These are phyloP conservation scores for Cyclostephanos invisitatus DNA, from an alignment of 108 stramenopile genomes.

Conservation along the genomic window DNA sequence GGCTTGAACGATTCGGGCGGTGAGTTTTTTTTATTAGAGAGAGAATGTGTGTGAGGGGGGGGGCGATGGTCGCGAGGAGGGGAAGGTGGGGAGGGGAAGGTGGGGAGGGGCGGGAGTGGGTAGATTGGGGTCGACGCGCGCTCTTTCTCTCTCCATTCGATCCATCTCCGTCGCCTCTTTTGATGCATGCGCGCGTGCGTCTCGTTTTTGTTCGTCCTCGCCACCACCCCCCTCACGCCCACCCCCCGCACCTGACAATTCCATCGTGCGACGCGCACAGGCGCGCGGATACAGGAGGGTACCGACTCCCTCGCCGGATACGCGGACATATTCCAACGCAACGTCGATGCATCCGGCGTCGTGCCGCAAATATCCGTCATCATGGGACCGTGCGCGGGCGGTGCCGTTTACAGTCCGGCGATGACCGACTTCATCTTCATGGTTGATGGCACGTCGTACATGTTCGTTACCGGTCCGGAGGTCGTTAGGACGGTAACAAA, in stretches of 20 bases:
- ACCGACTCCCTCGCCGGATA: slow-evolving; percentile 95
- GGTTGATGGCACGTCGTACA: slow-evolving; percentile 94
- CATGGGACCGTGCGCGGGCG: slow-evolving; percentile 95
- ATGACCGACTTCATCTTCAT: slow-evolving; percentile 99
- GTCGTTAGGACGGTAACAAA: slow-evolving; percentile 99
- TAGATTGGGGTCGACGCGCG: too few relatives aligned
- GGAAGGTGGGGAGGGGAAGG: too few relatives aligned
- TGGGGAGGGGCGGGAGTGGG: too few relatives aligned
- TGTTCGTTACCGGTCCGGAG: slow-evolving; percentile 99
- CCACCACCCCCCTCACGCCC: too few relatives aligned
- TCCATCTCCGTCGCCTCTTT: too few relatives aligned
- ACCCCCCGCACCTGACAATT: background rate
- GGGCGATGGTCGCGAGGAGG: too few relatives aligned
- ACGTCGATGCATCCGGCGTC: slow-evolving; percentile 96
- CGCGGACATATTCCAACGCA: slow-evolving; percentile 98
- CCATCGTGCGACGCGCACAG: slow-evolving; percentile 5
- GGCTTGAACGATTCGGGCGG: slow-evolving; percentile 99
- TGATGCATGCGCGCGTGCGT: too few relatives aligned
- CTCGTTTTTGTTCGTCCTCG: too few relatives aligned
- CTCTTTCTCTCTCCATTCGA: too few relatives aligned
- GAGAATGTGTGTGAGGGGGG: background rate
- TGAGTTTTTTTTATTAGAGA: slow-evolving; percentile 3
- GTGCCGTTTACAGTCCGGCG: slow-evolving; percentile 97
- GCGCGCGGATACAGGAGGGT: slow-evolving; percentile 99
- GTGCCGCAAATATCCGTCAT: slow-evolving; percentile 91